Evolutionary conservation across 306 rosid species (phyloP), one percentile per base, ranked within the genome.

Genomic region (Styphnolobium japonicum): DNA sequence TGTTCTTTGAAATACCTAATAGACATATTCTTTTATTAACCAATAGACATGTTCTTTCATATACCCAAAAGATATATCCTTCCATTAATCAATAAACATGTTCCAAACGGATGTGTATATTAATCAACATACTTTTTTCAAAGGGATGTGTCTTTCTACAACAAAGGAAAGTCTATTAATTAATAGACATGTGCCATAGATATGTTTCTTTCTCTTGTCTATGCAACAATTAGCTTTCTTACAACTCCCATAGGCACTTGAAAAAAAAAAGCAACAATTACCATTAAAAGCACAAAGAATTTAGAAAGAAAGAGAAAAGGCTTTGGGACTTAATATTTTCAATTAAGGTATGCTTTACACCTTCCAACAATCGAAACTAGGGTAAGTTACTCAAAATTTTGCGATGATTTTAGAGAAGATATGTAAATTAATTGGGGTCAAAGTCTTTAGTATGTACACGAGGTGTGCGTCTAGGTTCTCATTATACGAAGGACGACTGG

Each of bases 401-500:
- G 43, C 43, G 43, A 39, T 39, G 7, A 9, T 11, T 55, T 19
- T 23, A 15, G 65, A 3, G 5, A 31, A 25, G 65, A 8, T 15
- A 48, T 15, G 2, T 48, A 15, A 5, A 1, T n/a, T 3, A 45
- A 7, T 7, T 4, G 55, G 0, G 21, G 55, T 48, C 55, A 48
- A 48, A 21, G 55, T 48, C 55, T 48, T 18, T 5, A 1, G n/a
- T 3, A 48, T 48, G 55, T 48, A n/a, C 21, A 15, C 55, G 55
- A 12, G 7, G 8, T 15, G 4, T 11, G 5, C 1, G 69, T 81
- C 85, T 21, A 57, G 29, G 66, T 39, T 75, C 31, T 75, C 67
- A 82, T 82, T 36, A 82, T 82, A 76, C 27, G 73, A 75, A 76
- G 33, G 37, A 56, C 3, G 82, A 76, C 46, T 60, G 61, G 23